These are phyloP conservation scores for Aristolochia fimbriata DNA, from an alignment of 164 flowering plant species.

Conservation along the genomic window DNA sequence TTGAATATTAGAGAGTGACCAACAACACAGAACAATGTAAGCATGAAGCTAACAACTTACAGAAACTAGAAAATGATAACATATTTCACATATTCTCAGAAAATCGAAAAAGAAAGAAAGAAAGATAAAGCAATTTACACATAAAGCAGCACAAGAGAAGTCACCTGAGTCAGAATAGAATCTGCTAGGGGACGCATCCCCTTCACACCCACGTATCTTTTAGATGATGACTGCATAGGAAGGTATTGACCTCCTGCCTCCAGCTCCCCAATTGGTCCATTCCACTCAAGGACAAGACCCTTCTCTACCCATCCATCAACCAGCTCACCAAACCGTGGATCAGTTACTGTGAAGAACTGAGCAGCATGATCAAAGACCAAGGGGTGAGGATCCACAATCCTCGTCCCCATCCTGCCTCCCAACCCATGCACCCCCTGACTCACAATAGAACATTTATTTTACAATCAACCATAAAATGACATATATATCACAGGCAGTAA, in stretches of 20 bases:
- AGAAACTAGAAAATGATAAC: too few species aligned
- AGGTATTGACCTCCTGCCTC: conserved; percentile 64
- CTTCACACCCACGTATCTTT: conserved; percentile 65
- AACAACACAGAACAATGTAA: too few species aligned
- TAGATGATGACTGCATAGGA: conserved; percentile 39
- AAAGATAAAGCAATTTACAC: too few species aligned
- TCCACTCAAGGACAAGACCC: conserved; percentile 64
- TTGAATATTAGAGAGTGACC: too few species aligned
- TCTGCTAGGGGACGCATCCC: conserved; percentile 97
- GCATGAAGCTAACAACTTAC: too few species aligned
- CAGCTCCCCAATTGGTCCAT: conserved; percentile 75
- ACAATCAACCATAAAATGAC: too few species aligned
- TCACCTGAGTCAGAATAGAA: conserved; percentile 65
- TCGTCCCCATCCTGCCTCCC: conserved; percentile 97
- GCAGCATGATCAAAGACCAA: conserved; percentile 88
- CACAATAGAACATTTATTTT: too few species aligned
- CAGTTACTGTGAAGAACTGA: conserved; percentile 81
- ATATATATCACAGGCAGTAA: background rate
- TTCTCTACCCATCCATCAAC: conserved; percentile 64
- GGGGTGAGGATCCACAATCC: conserved; percentile 56
- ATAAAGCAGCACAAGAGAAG: background rate
- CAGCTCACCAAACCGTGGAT: conserved; percentile 55
- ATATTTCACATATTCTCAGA: too few species aligned
- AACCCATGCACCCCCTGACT: conserved; percentile 79
- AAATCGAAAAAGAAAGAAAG: too few species aligned